Evolutionary conservation across 257 asterid genomes (phyloP).

Genomic region (Solanum bulbocastanum): DNA sequence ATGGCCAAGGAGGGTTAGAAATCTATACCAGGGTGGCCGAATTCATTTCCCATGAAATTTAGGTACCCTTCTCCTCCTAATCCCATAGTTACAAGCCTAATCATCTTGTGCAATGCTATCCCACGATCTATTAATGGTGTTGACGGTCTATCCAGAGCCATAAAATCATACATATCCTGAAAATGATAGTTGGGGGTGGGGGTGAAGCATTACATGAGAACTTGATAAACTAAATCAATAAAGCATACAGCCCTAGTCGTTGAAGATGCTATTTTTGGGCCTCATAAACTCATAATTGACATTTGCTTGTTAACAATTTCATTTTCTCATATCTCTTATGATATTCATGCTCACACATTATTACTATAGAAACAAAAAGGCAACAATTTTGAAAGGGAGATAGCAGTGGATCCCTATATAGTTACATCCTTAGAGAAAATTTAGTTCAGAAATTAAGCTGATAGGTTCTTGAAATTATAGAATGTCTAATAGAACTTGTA

Average conservation of each 20-base stretch:
- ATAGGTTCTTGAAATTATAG: neutral
- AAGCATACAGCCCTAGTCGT: neutral
- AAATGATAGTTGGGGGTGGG: neutral
- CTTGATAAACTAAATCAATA: neutral
- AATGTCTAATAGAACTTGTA: neutral
- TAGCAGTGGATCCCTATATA: neutral
- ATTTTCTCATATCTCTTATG: neutral
- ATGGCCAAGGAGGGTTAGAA: neutral
- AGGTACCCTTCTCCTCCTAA: conserved; percentile 99
- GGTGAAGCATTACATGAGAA: neutral
- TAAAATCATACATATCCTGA: conserved; percentile 99
- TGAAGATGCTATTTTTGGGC: neutral
- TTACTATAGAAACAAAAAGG: neutral
- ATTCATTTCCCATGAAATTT: conserved; percentile 99
- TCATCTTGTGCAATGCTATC: conserved; percentile 97
- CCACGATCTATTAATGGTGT: conserved; percentile 94
- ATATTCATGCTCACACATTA: neutral
- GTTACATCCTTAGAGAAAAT: neutral
- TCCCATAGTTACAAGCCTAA: conserved; percentile 94
- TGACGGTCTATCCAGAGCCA: conserved; percentile 91
- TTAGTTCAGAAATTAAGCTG: neutral
- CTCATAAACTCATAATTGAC: neutral
- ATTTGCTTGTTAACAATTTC: neutral
- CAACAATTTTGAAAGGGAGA: neutral
- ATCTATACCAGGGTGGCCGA: conserved; percentile 93